Evolutionary conservation across 2,329 filamentous ascomycete genomes (phyloP), one percentile per base, ranked within the genome.

Genomic region (Arachnopeziza araneosa): DNA sequence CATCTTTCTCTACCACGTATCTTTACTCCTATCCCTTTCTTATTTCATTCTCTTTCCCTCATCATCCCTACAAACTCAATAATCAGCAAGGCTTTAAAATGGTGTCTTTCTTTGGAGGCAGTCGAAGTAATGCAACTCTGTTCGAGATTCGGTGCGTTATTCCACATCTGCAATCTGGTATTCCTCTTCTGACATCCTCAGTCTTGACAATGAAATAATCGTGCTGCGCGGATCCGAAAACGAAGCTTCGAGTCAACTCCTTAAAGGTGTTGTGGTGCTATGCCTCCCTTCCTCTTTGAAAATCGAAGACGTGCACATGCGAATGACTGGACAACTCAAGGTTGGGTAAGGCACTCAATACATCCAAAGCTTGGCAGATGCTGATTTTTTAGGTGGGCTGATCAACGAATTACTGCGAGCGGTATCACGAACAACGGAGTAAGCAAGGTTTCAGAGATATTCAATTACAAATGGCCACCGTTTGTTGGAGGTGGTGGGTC

Each of bases 181-280:
- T 26, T 48, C n/a, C 22, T 21, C 24, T 57, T 51, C 62, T 63
- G 55, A 67, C 51, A 30, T 22, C 19, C 58, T 21, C 69, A 92
- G 90, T 56, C 82, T 93, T 62, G 88, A 93, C 56, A 87, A 88
- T 69, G 87, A 91, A 69, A 89, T 93, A 60, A 84, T 93, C 61
- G 86, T 93, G 30, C 88, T 95, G 64, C 86, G 90, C 57, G 90
- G 90, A 62, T 82, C 78, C 66, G 86, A 90, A 59, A 81, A 89
- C 71, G 90, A 93, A 71, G 88, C 90, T 53, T 83, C 88, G 51
- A 90, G 88, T 63, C 89, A 91, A 68, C 75, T 90, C 57, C 76
- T 95, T 66, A 89, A 87, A 70, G 90, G 90, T 53, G 84, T 83
- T 24, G 76, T 93, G 32, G 87, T 93, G 44, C 78, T 93, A 44